Conservation (phyloP, 2,329 filamentous ascomycete genomes). For the Lecanicillium sp. region DNA sequence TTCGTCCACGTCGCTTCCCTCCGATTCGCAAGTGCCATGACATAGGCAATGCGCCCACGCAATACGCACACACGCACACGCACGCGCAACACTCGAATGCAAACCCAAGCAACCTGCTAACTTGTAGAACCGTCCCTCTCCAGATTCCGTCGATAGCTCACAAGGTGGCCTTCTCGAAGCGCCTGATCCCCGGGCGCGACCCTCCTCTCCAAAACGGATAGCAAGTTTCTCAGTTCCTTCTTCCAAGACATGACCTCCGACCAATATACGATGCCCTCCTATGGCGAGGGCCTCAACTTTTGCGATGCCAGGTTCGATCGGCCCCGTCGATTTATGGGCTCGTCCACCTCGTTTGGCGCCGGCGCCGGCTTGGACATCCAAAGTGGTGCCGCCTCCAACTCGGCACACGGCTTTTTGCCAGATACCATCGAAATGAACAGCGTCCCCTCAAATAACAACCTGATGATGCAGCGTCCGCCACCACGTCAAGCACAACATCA, state of each 20-base stretch:
- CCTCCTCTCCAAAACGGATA: constrained; percentile 55
- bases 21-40: too few relatives aligned
- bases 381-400: not conserved
- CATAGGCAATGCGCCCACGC: too few relatives aligned
- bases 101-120: not conserved
- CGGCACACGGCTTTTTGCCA: constrained; percentile 10
- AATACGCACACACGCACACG: too few relatives aligned
- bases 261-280: constrained; percentile 39
- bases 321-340: constrained; percentile 58
- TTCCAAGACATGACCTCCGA: constrained; percentile 46
- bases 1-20: too few relatives aligned
- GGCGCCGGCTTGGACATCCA: constrained; percentile 22
- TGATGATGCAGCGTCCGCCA: constrained; percentile 27
- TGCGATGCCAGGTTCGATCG: constrained; percentile 48
- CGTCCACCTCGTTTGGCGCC: constrained; percentile 54
- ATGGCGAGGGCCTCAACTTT: constrained; percentile 42
- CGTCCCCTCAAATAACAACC: constrained; percentile 2
- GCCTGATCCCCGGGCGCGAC: constrained; percentile 56
- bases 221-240: constrained; percentile 48
- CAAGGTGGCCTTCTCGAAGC: constrained; percentile 42
- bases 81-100: too few relatives aligned
- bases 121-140: constrained; percentile 9
- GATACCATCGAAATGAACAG: constrained; percentile 7
- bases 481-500: constrained; percentile 19
- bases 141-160: constrained; percentile 37